These are phyloP conservation scores for Strobilomyces confusus DNA, from an alignment of 768 basidiomycete species.

Conservation along the genomic window DNA sequence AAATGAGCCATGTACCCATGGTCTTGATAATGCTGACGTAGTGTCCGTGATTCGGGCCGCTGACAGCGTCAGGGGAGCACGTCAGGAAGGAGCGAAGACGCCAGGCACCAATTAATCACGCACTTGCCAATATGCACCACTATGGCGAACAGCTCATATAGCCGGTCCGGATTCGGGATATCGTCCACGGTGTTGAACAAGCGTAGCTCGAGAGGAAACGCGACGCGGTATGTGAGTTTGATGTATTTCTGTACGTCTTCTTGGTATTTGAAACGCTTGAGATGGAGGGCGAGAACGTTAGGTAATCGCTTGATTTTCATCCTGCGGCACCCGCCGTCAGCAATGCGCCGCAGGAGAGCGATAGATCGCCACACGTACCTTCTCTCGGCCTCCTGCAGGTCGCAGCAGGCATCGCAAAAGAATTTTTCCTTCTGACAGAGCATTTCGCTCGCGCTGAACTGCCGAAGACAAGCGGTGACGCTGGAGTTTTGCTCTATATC, in stretches of 20 bases:
- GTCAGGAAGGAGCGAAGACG: constrained; percentile 9
- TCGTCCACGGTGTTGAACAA: constrained; percentile 98
- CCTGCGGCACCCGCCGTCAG: constrained; percentile 38
- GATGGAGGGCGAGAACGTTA: constrained; percentile 90
- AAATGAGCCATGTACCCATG: constrained; percentile 80
- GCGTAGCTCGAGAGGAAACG: constrained; percentile 91
- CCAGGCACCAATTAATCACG: constrained; percentile 35
- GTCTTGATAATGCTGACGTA: constrained; percentile 95
- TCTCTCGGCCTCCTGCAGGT: constrained; percentile 96
- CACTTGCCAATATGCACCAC: constrained; percentile 99
- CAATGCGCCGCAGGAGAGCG: not conserved
- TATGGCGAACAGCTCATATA: constrained; percentile 94
- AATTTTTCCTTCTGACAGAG: constrained; percentile 98
- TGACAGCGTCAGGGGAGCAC: constrained; percentile 30
- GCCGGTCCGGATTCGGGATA: constrained; percentile 81
- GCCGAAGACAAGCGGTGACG: constrained; percentile 90
- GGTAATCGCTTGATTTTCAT: constrained; percentile 99
- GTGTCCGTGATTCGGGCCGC: constrained; percentile 98
- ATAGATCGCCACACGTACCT: constrained; percentile 46
- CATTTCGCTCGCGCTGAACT: constrained; percentile 98
- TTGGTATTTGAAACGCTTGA: constrained; percentile 99
- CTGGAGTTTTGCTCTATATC: constrained; percentile 99
- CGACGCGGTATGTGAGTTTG: constrained; percentile 95
- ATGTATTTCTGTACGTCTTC: constrained; percentile 87
- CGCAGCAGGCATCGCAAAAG: constrained; percentile 96